Percentiles rank a stretch among this genome's conserved stretches.
Evolutionary conservation across 169 alveolate genomes (phyloP).

Genomic region (Eimeria sp.): DNA sequence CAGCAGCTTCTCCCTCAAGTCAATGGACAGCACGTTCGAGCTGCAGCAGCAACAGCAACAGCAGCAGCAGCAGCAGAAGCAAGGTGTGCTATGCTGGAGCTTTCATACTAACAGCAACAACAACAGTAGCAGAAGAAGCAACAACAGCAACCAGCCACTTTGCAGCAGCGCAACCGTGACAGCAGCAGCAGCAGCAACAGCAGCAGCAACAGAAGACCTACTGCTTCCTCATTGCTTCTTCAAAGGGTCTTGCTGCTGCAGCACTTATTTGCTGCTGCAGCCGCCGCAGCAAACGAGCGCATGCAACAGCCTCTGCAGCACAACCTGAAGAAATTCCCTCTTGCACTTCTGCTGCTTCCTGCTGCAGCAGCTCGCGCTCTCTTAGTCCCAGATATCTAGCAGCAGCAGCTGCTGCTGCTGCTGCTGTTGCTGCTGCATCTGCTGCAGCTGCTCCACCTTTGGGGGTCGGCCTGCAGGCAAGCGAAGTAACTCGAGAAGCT

Average conservation of each 20-base stretch:
- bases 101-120: background rate
- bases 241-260: slow-evolving; percentile 3
- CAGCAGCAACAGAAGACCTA: slow-evolving; percentile 17
- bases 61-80: background rate
- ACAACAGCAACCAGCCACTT: background rate
- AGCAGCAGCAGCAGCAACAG: slow-evolving; percentile 13
- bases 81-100: too few relatives aligned
- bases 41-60: slow-evolving; percentile 23
- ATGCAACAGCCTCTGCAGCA: slow-evolving; percentile 8
- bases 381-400: background rate
- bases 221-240: background rate
- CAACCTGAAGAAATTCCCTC: slow-evolving; percentile 11
- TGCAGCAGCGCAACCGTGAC: background rate
- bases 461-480: background rate
- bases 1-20: background rate
- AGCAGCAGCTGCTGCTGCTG: slow-evolving; percentile 33
- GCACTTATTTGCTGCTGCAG: slow-evolving; percentile 3
- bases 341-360: background rate
- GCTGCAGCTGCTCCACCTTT: slow-evolving; percentile 3
- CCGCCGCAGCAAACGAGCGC: slow-evolving; percentile 36
- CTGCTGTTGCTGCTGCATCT: slow-evolving; percentile 26
- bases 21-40: background rate
- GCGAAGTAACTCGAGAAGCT: too few relatives aligned
- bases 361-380: slow-evolving; percentile 22
- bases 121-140: background rate